A percentile compares a stretch with the other conserved stretches of the same genome.
Evolutionary conservation across 345 rosid species (phyloP).

Genomic region (Citrus sinensis): DVS_A1.0 CM039162.1:32173501-32174000

Average conservation of each 20-base stretch:
- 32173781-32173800: neutral
- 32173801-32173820: conserved; percentile 38
- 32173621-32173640: too few relatives aligned
- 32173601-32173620: conserved; percentile 50
- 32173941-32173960: neutral
- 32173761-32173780: neutral
- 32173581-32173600: conserved; percentile 82
- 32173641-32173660: neutral
- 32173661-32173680: neutral
- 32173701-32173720: conserved; percentile 35
- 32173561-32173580: conserved; percentile 62
- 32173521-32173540: conserved; percentile 51
- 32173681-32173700: neutral
- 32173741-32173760: neutral
- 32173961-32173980: conserved; percentile 62
- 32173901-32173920: neutral
- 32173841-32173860: conserved; percentile 90
- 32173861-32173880: conserved; percentile 52
- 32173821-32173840: conserved; percentile 74
- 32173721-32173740: conserved; percentile 75
- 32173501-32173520: conserved; percentile 70
- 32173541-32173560: conserved; percentile 75
- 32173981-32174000: conserved; percentile 78
- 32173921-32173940: neutral
- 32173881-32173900: conserved; percentile 18